Conservation (phyloP, 75 land plant species). For the Larix kaempferi region DNA sequence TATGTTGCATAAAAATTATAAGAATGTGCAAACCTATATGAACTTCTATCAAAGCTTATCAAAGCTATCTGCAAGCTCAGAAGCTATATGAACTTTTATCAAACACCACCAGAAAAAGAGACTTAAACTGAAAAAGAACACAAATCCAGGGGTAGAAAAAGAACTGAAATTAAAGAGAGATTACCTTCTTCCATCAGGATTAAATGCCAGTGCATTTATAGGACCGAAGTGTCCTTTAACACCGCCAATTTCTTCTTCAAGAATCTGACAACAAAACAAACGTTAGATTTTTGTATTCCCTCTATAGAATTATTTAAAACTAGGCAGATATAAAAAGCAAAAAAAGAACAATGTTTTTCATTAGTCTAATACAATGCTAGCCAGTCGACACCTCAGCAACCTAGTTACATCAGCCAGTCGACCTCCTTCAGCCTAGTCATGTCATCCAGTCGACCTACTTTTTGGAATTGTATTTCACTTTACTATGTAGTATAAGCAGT, state of each 20-base stretch:
- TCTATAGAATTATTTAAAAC: no score
- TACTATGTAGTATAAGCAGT: no score
- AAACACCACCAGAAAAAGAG: neutral
- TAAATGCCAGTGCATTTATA: conserved; percentile 95
- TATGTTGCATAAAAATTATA: neutral
- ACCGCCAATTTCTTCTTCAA: conserved; percentile 92
- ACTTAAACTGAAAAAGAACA: neutral
- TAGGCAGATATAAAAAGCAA: neutral
- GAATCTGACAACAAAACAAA: conserved; percentile 41
- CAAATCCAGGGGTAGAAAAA: neutral
- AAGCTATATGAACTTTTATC: neutral
- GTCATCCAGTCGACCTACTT: no score
- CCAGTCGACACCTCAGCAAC: no score
- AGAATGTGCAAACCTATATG: no score
- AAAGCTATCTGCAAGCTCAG: neutral
- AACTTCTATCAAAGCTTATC: no score
- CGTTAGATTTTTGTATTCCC: no score
- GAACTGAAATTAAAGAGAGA: neutral
- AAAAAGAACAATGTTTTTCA: neutral
- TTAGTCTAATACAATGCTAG: no score
- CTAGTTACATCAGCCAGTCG: no score
- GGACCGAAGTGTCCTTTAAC: conserved; percentile 99
- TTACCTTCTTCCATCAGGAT: conserved; percentile 97
- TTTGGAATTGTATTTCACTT: no score
- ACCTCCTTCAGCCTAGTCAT: no score